Evolutionary conservation across 75 land plant species (phyloP), one percentile per base, ranked within the genome.

Genomic region (Selaginella tamariscina): DNA sequence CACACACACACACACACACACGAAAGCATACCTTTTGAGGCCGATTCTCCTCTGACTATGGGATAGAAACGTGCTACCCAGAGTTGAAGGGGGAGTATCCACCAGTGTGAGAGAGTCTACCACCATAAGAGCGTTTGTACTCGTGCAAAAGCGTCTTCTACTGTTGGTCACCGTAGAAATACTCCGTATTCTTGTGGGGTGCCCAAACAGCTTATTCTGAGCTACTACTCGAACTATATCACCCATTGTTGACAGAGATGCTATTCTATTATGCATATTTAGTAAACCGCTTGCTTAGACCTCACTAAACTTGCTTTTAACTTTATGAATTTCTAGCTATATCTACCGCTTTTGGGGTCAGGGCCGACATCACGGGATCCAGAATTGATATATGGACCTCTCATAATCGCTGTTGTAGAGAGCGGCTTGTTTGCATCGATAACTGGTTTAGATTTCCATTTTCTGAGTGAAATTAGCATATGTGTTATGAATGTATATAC

Each of bases 301-400:
- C 49, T 39, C 15, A 5, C 49, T 39, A 5, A 5, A 39, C 49
- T 39, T 39, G 11, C 15, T 39, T 15, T 39, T 39, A 39, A 5
- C 15, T 15, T 39, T 39, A 5, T 39, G 5, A 5, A 5, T 39
- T 15, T 39, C 15, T 39, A 39, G 49, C 15, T 15, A 15, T 39
- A 39, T 5, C 11, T 39, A 5, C 49, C 49, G 15, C 49, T 39
- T 15, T 39, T 33, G 69, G 78, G 72, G 54, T 94, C 96, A 9
- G 96, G 96, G 31, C 96, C 96, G 66, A 90, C 66, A 70, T 90
- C 98, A 32, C 87, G 88, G n/a, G 98, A 94, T 21, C 98, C 98
- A 31, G 86, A 82, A 75, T 94, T 94, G 2, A 94, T 69, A 68
- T 94, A 94, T 23, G 98, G 98, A 20, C 98, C 98, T 77, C 96